These are phyloP conservation scores for Carpinus fangiana DNA, from an alignment of 306 rosid genomes.

Conservation along the genomic window DNA sequence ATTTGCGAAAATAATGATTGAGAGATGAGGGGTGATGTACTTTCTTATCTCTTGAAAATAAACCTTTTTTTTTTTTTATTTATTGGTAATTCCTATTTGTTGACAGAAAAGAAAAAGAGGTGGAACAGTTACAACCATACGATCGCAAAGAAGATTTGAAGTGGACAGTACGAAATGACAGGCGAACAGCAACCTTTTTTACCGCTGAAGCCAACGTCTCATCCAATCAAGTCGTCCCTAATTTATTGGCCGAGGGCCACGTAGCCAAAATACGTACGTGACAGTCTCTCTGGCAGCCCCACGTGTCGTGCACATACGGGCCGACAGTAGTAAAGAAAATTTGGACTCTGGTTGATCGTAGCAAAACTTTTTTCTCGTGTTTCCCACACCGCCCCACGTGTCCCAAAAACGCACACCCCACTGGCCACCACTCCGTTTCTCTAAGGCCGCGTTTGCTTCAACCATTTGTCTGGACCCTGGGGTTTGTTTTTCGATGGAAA, in stretches of 20 bases:
- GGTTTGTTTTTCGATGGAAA: neutral
- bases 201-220: too few relatives aligned
- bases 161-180: too few relatives aligned
- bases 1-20: too few relatives aligned
- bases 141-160: too few relatives aligned
- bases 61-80: too few relatives aligned
- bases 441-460: conserved; percentile 16
- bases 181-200: too few relatives aligned
- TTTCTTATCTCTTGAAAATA: too few relatives aligned
- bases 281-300: neutral
- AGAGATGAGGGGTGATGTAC: too few relatives aligned
- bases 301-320: conserved; percentile 1
- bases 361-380: neutral
- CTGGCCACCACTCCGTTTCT: conserved; percentile 15
- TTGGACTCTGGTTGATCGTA: conserved; percentile 9
- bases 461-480: neutral
- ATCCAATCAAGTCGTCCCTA: neutral
- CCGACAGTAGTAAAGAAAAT: conserved; percentile 11
- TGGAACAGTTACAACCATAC: too few relatives aligned
- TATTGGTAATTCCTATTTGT: too few relatives aligned
- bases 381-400: conserved; percentile 49
- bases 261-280: neutral
- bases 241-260: conserved; percentile 3
- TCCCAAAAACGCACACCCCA: neutral
- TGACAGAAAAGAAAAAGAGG: too few relatives aligned